phyloP scores from a whole-genome alignment of 2,329 filamentous ascomycete species.

The Phyllachora maydis region DNA sequence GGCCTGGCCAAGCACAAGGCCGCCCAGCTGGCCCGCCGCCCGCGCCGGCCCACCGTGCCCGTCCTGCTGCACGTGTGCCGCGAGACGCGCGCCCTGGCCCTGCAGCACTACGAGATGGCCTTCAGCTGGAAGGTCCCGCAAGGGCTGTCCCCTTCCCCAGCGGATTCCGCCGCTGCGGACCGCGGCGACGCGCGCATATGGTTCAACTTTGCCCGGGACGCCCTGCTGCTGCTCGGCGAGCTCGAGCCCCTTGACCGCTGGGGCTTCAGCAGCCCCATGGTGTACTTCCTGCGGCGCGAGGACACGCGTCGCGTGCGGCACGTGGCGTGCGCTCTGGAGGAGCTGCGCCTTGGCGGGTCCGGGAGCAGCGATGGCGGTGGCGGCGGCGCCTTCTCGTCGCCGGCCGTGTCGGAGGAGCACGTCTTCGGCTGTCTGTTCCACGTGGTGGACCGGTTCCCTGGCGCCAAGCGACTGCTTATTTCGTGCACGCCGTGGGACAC shows the following conservation, averaged over 20 bases:
- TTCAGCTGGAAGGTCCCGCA: slow-evolving; percentile 24
- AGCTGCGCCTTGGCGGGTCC: slow-evolving; percentile 21
- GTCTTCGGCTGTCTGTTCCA: slow-evolving; percentile 26
- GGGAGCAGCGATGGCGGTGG: too few species aligned
- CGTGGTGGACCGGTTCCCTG: slow-evolving; percentile 21
- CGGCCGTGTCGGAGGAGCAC: slow-evolving; percentile 20
- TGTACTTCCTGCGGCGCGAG: slow-evolving; percentile 21
- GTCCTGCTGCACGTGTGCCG: slow-evolving; percentile 21
- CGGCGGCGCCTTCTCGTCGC: too few species aligned
- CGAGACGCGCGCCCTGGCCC: slow-evolving; percentile 19
- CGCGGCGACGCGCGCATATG: slow-evolving; percentile 16
- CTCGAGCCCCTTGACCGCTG: slow-evolving; percentile 23
- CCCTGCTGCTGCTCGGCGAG: slow-evolving; percentile 24
- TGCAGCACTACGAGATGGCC: slow-evolving; percentile 20
- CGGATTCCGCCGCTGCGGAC: slow-evolving; percentile 11
- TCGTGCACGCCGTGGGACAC: slow-evolving; percentile 18
- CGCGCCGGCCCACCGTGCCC: slow-evolving; percentile 9
- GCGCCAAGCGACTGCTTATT: slow-evolving; percentile 15
- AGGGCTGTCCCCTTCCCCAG: slow-evolving; percentile 9
- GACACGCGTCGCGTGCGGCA: slow-evolving; percentile 21
- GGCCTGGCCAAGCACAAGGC: slow-evolving; percentile 9
- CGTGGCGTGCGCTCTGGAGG: slow-evolving; percentile 20
- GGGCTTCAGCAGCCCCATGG: slow-evolving; percentile 25
- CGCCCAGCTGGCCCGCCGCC: slow-evolving; percentile 4
- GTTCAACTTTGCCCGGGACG: slow-evolving; percentile 25